Evolutionary conservation across 164 flowering plant genomes (phyloP), one percentile per base, ranked within the genome.

Genomic region (Protea cynaroides): DNA sequence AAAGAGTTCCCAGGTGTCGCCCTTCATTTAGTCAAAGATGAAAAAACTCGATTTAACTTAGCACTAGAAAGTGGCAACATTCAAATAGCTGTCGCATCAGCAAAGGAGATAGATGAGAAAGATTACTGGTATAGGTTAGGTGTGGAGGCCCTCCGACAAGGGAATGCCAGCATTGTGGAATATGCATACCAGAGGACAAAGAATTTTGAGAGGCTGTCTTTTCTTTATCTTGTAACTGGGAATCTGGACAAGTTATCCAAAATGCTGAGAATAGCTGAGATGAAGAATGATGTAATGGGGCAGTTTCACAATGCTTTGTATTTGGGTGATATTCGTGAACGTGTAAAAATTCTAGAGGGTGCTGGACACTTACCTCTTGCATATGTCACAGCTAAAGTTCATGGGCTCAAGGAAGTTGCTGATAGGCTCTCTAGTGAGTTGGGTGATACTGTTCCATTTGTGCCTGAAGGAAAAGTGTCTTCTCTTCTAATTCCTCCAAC

Each of bases 51-150:
- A 40, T 40, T 40, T 12, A 8, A 15, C n/a, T 49, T 49, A 18
- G 52, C 52, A 49, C 18, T 49, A 12, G 52, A 49, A 18, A 49
- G 52, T 8, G 46, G 46, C 8, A 40, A 40, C 46, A 40, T 40
- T 40, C 46, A 40, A 12, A 40, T 40, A 9, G 52, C 52, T 14
- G 52, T 49, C 15, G 52, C 52, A 14, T 49, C 52, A 2, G 52
- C 52, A 49, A 49, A 49, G 52, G 52, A 49, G 52, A 49, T 49
- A 49, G 52, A 49, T 49, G 52, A 49, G 52, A 49, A 49, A 40
- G 46, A 40, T 4, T 8, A 40, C 14, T 40, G 46, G 46, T 40
- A 40, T 40, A 40, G 46, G 14, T 8, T 40, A 40, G 46, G 46
- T 40, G 46, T 40, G 11, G 46, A 40, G 46, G 46, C 46, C 46